Conservation (phyloP, 2,329 filamentous ascomycete genomes). For the Alternaria ventricosa region DNA sequence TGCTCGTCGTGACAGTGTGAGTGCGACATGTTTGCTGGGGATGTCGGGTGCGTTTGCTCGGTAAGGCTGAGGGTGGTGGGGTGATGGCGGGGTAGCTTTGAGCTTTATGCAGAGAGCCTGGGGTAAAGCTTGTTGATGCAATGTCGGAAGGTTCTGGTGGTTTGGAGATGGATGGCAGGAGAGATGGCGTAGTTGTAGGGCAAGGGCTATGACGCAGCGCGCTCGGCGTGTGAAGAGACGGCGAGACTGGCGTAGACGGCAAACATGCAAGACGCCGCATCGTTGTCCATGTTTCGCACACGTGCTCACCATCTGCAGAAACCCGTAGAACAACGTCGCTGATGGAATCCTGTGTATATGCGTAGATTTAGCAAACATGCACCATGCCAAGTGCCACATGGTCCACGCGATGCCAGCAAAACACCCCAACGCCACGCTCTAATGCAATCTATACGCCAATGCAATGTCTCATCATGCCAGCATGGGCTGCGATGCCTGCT, state of each 20-base stretch:
- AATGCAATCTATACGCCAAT: conserved; percentile 29
- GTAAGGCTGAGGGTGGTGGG: conserved; percentile 10
- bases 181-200: background rate
- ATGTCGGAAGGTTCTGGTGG: background rate
- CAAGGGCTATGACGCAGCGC: conserved; percentile 5
- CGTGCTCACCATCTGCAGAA: conserved; percentile 21
- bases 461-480: conserved; percentile 35
- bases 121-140: background rate
- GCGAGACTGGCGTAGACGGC: conserved; percentile 7
- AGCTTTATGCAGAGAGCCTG: background rate
- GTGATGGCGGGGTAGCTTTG: conserved; percentile 42
- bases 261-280: conserved; percentile 13
- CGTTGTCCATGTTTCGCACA: conserved; percentile 13
- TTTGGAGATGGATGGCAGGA: background rate
- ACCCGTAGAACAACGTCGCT: background rate
- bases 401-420: conserved; percentile 9
- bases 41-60: conserved; percentile 5
- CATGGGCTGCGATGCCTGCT: conserved; percentile 46
- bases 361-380: conserved; percentile 2
- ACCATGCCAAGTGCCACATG: background rate
- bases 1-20: conserved; percentile 36
- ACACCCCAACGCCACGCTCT: conserved; percentile 44
- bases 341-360: background rate
- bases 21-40: conserved; percentile 12
- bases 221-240: background rate